Conservation (phyloP, 2,329 filamentous ascomycete genomes). For the Calonectria pteridis region DNA sequence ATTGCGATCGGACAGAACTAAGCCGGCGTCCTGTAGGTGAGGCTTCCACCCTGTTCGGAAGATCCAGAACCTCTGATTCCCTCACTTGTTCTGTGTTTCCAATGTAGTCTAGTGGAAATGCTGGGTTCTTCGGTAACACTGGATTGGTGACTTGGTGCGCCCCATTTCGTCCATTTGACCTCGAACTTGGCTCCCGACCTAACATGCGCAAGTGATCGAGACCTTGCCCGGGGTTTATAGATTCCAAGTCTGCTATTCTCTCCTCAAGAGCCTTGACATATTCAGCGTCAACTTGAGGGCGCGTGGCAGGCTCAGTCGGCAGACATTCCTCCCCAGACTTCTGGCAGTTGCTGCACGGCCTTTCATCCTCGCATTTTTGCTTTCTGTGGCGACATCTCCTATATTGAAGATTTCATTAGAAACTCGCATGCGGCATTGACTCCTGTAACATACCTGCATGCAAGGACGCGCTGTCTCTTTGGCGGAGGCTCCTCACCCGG, state of each 20-base stretch:
- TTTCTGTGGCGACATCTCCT: slow-evolving; percentile 41
- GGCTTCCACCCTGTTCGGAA: not conserved
- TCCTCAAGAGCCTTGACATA: slow-evolving; percentile 36
- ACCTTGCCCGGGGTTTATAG: slow-evolving; percentile 29
- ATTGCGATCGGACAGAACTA: not conserved
- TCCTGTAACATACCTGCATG: slow-evolving; percentile 26
- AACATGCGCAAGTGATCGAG: slow-evolving; percentile 34
- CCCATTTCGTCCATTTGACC: not conserved
- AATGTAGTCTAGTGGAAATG: not conserved
- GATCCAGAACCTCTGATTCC: not conserved
- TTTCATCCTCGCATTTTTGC: slow-evolving; percentile 39
- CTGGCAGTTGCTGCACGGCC: slow-evolving; percentile 42
- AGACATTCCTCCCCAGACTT: slow-evolving; percentile 39
- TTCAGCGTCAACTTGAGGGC: slow-evolving; percentile 31
- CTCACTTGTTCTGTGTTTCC: not conserved
- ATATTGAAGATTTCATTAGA: no score
- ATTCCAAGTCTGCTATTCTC: slow-evolving; percentile 34
- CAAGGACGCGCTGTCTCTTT: slow-evolving; percentile 33
- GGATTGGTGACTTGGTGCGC: not conserved
- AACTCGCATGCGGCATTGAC: not conserved
- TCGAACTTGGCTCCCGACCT: not conserved
- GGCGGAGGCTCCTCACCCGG: slow-evolving; percentile 28
- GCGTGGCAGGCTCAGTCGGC: slow-evolving; percentile 32
- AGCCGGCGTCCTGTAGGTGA: not conserved
- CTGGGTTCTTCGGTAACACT: not conserved